phyloP scores from a whole-genome alignment of 2,329 filamentous ascomycete species.

The Colletotrichum melonis region DNA sequence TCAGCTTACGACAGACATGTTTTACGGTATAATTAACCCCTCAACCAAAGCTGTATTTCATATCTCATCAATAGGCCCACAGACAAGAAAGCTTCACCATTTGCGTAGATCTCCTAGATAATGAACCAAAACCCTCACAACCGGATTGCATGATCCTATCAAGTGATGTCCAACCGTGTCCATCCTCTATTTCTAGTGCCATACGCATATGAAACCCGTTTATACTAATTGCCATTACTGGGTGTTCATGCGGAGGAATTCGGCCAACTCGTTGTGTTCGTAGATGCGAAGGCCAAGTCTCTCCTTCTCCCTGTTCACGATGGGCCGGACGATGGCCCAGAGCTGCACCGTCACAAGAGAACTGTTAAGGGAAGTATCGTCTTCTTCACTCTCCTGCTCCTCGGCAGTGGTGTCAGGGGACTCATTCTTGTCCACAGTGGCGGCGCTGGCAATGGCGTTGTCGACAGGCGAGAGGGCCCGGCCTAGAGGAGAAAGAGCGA shows the following conservation, averaged over 20 bases:
- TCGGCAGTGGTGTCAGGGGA: background rate
- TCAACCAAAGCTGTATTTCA: no score
- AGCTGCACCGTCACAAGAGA: background rate
- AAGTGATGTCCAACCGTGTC: no score
- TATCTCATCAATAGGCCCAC: no score
- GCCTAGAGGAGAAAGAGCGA: background rate
- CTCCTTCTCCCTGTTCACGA: background rate
- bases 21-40: no score
- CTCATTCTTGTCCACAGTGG: background rate
- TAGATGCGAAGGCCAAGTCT: background rate
- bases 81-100: no score
- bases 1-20: no score
- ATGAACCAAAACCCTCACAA: no score
- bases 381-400: background rate
- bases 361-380: background rate
- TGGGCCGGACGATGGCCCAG: background rate
- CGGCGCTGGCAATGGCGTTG: background rate
- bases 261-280: fast-evolving
- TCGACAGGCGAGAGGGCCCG: background rate
- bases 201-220: no score
- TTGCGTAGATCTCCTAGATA: no score
- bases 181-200: no score
- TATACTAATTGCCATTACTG: background rate
- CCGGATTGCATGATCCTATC: no score
- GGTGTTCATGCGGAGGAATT: background rate